phyloP scores from a whole-genome alignment of 1,284 basidiomycete genomes.

The Tilletia walkeri region DNA sequence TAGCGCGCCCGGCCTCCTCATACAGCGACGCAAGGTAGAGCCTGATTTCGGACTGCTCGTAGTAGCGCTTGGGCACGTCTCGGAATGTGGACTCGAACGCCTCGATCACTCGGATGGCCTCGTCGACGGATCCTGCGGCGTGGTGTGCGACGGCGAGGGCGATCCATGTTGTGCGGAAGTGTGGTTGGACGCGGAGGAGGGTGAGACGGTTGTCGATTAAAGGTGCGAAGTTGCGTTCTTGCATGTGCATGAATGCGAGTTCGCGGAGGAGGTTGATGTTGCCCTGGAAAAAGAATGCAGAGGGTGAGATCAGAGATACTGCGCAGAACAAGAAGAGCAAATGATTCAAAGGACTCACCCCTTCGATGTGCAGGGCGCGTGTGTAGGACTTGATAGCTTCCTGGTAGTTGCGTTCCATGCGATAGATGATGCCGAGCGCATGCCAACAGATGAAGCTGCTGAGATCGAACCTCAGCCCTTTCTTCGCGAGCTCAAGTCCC shows the following conservation, averaged over 20 bases:
- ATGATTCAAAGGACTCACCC: slow-evolving; percentile 62
- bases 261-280: slow-evolving; percentile 92
- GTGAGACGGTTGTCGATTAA: slow-evolving; percentile 80
- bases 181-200: slow-evolving; percentile 77
- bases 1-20: slow-evolving; percentile 67
- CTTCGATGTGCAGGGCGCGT: slow-evolving; percentile 78
- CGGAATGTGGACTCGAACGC: slow-evolving; percentile 58
- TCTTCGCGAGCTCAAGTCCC: slow-evolving; percentile 80
- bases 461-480: slow-evolving; percentile 77
- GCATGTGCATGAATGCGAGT: slow-evolving; percentile 82
- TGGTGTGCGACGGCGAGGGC: slow-evolving; percentile 84
- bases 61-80: slow-evolving; percentile 46
- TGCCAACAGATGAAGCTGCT: slow-evolving; percentile 98
- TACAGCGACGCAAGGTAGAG: slow-evolving; percentile 78
- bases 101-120: slow-evolving; percentile 73
- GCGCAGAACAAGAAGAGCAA: background rate
- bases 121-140: slow-evolving; percentile 71
- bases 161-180: slow-evolving; percentile 84
- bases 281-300: slow-evolving; percentile 63
- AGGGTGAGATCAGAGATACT: slow-evolving; percentile 18
- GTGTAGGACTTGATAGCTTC: slow-evolving; percentile 81
- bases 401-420: slow-evolving; percentile 78
- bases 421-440: slow-evolving; percentile 70
- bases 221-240: slow-evolving; percentile 77
- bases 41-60: slow-evolving; percentile 80